These are phyloP conservation scores for Penicillium digitatum DNA, from an alignment of 2,329 filamentous ascomycete species.

Conservation along the genomic window DNA sequence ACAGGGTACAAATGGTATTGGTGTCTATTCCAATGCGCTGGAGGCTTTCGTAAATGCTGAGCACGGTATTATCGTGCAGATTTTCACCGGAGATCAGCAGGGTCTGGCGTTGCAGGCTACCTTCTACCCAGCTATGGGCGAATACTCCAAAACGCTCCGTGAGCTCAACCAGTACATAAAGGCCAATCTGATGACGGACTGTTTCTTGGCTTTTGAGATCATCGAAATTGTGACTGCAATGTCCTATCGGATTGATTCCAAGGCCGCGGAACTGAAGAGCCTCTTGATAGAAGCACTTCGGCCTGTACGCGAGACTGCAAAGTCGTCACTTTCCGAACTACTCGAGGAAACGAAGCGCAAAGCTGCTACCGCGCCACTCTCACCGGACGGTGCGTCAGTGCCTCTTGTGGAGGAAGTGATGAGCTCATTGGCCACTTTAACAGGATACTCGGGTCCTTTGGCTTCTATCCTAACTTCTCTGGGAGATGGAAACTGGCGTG, in stretches of 20 bases:
- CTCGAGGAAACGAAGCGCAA: constrained; percentile 76
- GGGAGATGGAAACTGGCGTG: constrained; percentile 84
- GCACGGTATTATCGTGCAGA: constrained; percentile 81
- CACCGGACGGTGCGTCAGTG: constrained; percentile 72
- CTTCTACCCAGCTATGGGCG: constrained; percentile 70
- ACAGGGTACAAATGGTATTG: constrained; percentile 84
- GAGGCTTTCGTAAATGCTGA: constrained; percentile 84
- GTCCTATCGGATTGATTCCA: constrained; percentile 72
- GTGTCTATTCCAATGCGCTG: constrained; percentile 80
- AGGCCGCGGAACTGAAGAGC: constrained; percentile 79
- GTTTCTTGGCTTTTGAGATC: constrained; percentile 91
- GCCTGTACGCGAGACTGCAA: constrained; percentile 87
- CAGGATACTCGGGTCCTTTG: constrained; percentile 77
- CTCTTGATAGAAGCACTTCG: constrained; percentile 80
- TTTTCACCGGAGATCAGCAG: constrained; percentile 86
- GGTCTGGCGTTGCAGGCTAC: constrained; percentile 72
- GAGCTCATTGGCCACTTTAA: constrained; percentile 79
- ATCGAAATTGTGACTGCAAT: constrained; percentile 82
- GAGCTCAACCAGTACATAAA: constrained; percentile 91
- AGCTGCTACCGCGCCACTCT: constrained; percentile 64
- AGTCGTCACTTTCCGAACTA: constrained; percentile 75
- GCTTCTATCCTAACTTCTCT: constrained; percentile 87
- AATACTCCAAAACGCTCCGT: constrained; percentile 78
- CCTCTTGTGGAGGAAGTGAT: constrained; percentile 80
- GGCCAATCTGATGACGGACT: constrained; percentile 79